Percentiles rank a stretch among this genome's conserved stretches.
phyloP scores from a whole-genome alignment of 2,329 filamentous ascomycete species.

The Trichoderma simmonsii region DNA sequence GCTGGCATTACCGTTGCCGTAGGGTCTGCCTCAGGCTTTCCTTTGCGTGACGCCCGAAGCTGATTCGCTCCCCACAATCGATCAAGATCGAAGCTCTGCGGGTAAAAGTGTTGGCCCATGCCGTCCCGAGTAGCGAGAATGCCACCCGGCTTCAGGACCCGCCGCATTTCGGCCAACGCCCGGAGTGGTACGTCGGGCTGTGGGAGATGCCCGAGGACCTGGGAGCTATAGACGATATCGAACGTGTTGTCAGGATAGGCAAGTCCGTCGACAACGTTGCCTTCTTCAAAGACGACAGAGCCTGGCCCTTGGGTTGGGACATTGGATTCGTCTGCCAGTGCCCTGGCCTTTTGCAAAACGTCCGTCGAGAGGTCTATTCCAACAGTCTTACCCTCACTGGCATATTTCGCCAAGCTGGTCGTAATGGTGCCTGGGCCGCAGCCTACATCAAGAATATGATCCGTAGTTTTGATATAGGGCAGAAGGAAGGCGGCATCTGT shows the following conservation, averaged over 20 bases:
- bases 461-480: neutral
- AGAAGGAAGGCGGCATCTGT: neutral
- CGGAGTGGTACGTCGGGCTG: neutral
- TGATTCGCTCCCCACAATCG: constrained; percentile 1
- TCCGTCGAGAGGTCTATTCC: constrained; percentile 1
- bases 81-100: constrained; percentile 3
- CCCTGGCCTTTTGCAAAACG: neutral
- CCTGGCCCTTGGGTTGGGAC: neutral
- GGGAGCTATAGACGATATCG: constrained; percentile 2
- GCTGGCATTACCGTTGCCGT: constrained; percentile 1
- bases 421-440: constrained; percentile 9
- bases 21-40: neutral
- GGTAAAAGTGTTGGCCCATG: constrained; percentile 10
- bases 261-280: constrained; percentile 6
- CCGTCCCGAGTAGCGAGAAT: constrained; percentile 7
- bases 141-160: constrained; percentile 12
- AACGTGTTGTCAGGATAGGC: constrained; percentile 8
- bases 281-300: neutral
- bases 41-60: neutral
- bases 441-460: constrained; percentile 12
- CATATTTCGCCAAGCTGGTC: neutral
- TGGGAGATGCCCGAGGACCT: constrained; percentile 5
- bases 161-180: constrained; percentile 3
- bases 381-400: neutral
- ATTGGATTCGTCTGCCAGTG: neutral